Conservation (phyloP, 2,329 filamentous ascomycete genomes). For the Aspergillus sp. region DNA sequence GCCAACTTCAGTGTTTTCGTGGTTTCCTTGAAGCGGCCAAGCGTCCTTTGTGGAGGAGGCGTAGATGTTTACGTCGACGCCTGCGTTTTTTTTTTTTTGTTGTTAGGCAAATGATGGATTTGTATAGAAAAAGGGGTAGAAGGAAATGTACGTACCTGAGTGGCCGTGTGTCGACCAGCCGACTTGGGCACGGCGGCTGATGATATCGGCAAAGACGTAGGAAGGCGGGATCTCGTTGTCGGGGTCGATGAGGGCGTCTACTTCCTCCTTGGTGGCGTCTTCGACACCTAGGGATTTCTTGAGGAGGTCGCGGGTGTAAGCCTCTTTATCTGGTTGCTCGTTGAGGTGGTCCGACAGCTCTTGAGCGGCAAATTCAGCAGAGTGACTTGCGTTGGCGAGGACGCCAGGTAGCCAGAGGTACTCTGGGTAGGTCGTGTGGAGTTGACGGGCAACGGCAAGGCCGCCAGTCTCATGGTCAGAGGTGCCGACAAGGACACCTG, state of each 20-base stretch:
- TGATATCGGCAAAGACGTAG: conserved; percentile 77
- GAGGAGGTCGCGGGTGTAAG: conserved; percentile 73
- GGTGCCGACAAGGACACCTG: conserved; percentile 80
- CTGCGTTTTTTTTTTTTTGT: conserved; percentile 43
- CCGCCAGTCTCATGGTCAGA: conserved; percentile 98
- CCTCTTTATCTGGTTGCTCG: conserved; percentile 42
- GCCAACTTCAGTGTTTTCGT: conserved; percentile 94
- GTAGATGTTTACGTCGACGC: conserved; percentile 96
- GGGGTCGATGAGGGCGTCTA: conserved; percentile 65
- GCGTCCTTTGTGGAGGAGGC: conserved; percentile 70
- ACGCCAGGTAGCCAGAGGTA: conserved; percentile 82
- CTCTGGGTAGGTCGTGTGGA: conserved; percentile 65
- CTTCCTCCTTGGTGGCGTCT: conserved; percentile 73
- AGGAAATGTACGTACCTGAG: conserved; percentile 54
- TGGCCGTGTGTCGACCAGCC: conserved; percentile 97
- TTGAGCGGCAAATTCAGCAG: conserved; percentile 69
- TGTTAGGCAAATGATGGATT: background rate
- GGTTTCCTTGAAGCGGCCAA: conserved; percentile 74
- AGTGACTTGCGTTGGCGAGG: conserved; percentile 78
- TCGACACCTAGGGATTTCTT: conserved; percentile 73
- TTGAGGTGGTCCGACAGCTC: conserved; percentile 66
- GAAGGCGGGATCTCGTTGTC: conserved; percentile 59
- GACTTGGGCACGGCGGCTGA: conserved; percentile 83
- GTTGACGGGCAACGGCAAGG: conserved; percentile 76
- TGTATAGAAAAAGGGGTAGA: background rate